phyloP scores from a whole-genome alignment of 345 rosid species.

The Hibiscus tridactylites region DNA sequence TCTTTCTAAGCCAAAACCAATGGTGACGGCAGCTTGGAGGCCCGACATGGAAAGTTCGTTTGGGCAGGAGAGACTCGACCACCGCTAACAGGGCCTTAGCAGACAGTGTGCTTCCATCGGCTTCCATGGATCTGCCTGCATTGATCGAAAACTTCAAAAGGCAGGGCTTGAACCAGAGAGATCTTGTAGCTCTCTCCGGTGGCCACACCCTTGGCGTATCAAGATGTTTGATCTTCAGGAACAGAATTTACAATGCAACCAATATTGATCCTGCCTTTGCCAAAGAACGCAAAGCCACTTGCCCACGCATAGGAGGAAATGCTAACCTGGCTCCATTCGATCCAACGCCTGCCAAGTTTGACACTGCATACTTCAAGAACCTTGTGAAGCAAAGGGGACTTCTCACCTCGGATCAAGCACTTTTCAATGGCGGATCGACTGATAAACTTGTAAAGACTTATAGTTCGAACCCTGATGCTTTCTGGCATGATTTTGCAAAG shows the following conservation, averaged over 20 bases:
- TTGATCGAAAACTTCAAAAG: slow-evolving; percentile 27
- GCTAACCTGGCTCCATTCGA: slow-evolving; percentile 30
- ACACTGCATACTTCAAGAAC: slow-evolving; percentile 40
- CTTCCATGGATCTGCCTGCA: slow-evolving; percentile 19
- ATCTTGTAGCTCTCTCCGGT: slow-evolving; percentile 34
- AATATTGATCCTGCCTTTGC: slow-evolving; percentile 36
- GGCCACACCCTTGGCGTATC: slow-evolving; percentile 36
- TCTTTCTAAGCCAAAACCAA: background rate
- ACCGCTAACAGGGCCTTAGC: slow-evolving; percentile 36
- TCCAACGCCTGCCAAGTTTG: slow-evolving; percentile 24
- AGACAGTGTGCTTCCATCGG: slow-evolving; percentile 28
- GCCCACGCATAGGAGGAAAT: slow-evolving; percentile 33
- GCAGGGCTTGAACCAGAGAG: slow-evolving; percentile 29
- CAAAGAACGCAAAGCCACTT: slow-evolving; percentile 13
- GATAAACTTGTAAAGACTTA: slow-evolving; percentile 33
- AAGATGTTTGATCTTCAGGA: slow-evolving; percentile 27
- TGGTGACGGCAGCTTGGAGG: slow-evolving; percentile 17
- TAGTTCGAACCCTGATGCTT: slow-evolving; percentile 18
- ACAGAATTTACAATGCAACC: slow-evolving; percentile 39
- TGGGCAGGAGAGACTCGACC: slow-evolving; percentile 44
- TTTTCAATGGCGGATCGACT: slow-evolving; percentile 43
- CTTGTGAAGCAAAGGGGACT: slow-evolving; percentile 33
- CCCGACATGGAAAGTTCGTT: slow-evolving; percentile 30
- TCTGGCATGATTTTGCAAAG: slow-evolving; percentile 36
- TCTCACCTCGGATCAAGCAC: slow-evolving; percentile 45